Conservation (phyloP, 495 filamentous ascomycete species). For the Lepidopterella palustris region DNA sequence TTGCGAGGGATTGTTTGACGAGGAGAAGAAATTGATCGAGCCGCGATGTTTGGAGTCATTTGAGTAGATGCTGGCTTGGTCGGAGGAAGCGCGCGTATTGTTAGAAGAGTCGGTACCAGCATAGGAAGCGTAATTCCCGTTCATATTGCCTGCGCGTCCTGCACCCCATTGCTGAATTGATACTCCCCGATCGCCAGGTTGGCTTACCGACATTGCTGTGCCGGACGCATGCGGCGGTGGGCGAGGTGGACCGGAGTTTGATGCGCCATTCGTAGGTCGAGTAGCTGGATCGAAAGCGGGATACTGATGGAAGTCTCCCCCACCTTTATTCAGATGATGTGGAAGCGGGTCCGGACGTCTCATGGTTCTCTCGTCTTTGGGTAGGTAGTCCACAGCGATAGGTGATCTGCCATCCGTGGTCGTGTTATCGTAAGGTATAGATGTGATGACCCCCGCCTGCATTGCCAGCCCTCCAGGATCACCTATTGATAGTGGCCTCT, state of each 20-base stretch:
- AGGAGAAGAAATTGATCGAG: conserved; percentile 18
- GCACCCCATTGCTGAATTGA: conserved; percentile 70
- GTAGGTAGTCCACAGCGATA: conserved; percentile 68
- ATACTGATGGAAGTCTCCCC: conserved; percentile 84
- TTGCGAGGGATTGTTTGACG: conserved; percentile 22
- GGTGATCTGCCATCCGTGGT: conserved; percentile 60
- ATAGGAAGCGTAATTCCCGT: conserved; percentile 49
- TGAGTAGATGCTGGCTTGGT: conserved; percentile 59
- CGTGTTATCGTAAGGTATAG: conserved; percentile 82
- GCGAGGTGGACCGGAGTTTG: conserved; percentile 60
- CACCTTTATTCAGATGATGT: conserved; percentile 71
- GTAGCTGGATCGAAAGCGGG: conserved; percentile 59
- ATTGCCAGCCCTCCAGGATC: conserved; percentile 58
- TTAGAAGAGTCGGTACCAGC: conserved; percentile 62
- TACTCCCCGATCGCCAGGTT: conserved; percentile 57
- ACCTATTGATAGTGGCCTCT: conserved; percentile 47
- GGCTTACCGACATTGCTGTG: conserved; percentile 58
- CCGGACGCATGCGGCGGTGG: conserved; percentile 60
- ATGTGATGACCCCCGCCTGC: conserved; percentile 79
- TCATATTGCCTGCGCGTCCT: conserved; percentile 45
- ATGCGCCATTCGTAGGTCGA: conserved; percentile 42
- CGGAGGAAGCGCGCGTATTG: conserved; percentile 63
- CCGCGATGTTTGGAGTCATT: conserved; percentile 41
- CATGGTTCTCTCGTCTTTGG: conserved; percentile 56
- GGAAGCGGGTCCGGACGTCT: conserved; percentile 65